Evolutionary conservation across 2,329 filamentous ascomycete genomes (phyloP), one percentile per base, ranked within the genome.

Genomic region (Aureobasidium pullulans): DNA sequence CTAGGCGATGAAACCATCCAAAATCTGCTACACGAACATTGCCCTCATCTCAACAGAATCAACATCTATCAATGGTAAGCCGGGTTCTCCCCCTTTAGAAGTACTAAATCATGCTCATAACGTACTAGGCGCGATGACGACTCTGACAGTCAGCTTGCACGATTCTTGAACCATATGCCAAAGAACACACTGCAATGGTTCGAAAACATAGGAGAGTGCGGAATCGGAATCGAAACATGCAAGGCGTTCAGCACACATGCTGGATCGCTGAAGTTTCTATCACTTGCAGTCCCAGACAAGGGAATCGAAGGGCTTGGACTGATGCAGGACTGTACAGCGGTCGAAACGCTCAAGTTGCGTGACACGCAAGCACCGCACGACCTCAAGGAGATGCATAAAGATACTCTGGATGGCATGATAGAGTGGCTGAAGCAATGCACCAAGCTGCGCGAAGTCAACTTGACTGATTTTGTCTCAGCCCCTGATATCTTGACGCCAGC

Each of bases 41-140:
- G 86, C 64, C 82, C 82, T 1, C 73, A 79, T 8, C 86, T 90
- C 64, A 77, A 77, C 44, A 78, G 81, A 40, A 70, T 90, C 23
- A 81, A 77, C 29, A 82, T 87, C 59, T 85, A 79, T 62, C 75
- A 69, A 43, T 82, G 78, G 78, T 73, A 42, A 42, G 57, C 15
- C 15, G 11, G 11, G 3, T 1, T 19, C 16, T 6, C 28, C 29
- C 9, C 3, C 10, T 19, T 3, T 16, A 23, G 23, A 23, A 23
- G 23, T 23, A 23, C 6, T 11, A 19, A 11, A 11, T 29, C 19
- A n/a, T 19, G 43, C 47, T 50, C 37, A 36, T 1, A 7, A 54
- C 61, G 7, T 15, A 37, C 28, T 19, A 59, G 57, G 57, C 16
- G 49, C 8, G 65, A 67, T 19, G 62, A 66, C n/a, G 76, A 79